Conservation (phyloP, 192 early-diverging fungal genomes). For the Dissophora globulifera region DNA sequence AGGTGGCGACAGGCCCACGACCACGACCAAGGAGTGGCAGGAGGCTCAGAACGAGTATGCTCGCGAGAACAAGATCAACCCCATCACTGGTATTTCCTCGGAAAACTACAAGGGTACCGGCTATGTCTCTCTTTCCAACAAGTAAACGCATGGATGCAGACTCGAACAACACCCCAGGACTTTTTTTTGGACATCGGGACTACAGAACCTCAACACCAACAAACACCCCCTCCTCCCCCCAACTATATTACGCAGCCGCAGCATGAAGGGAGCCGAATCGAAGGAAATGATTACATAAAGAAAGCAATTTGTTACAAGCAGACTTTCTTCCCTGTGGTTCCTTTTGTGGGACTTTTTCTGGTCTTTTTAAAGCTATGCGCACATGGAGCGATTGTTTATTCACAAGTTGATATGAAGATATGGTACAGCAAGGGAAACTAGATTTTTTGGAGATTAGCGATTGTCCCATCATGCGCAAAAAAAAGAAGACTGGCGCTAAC, state of each 20-base stretch:
- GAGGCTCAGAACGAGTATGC: conserved; percentile 82
- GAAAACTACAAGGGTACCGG: conserved; percentile 83
- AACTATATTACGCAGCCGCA: neutral
- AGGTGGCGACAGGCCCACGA: conserved; percentile 72
- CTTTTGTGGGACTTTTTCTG: neutral
- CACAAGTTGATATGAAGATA: too few species aligned
- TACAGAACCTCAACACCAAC: too few species aligned
- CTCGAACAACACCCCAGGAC: too few species aligned
- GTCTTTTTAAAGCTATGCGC: too few species aligned
- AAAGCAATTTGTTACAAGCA: conserved; percentile 40
- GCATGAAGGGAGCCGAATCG: conserved; percentile 7
- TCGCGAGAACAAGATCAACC: conserved; percentile 74
- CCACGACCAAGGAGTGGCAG: conserved; percentile 86
- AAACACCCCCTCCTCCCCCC: too few species aligned
- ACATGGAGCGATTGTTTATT: neutral
- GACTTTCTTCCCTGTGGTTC: neutral
- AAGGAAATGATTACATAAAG: conserved; percentile 19
- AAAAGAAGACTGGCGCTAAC: too few species aligned
- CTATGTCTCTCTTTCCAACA: conserved; percentile 65
- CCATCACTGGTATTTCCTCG: conserved; percentile 81
- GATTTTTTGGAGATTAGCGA: neutral
- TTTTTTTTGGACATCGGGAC: too few species aligned
- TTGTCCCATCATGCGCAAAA: too few species aligned
- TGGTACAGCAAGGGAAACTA: too few species aligned
- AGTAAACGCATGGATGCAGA: conserved; percentile 22